Base-by-base conservation (phyloP, 176 grass and related monocot genomes). In the Metroxylon sagu region DNA sequence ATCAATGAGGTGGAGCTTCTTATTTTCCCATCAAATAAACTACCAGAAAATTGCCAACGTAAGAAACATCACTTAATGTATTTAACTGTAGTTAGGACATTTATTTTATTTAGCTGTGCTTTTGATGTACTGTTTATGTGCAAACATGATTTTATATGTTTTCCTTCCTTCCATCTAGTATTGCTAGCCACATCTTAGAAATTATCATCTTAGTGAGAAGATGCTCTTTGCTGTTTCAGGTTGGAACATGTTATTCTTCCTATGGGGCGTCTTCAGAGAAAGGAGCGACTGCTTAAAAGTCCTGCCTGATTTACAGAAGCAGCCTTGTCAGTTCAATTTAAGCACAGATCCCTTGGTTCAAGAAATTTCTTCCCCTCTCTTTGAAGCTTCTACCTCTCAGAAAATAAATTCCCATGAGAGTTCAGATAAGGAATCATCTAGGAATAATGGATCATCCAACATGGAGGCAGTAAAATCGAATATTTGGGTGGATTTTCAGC, bases 231-330 rank as follows among this genome's bases (percentile, higher is more conserved):
- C 25, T 72, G 1, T 54, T 76, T 80, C 66, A 98, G 93, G 88
- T 56, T 98, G 93, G 93, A 98, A 98, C 50, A 92, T 80, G 73
- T 72, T 98, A 54, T 98, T 78, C 82, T 98, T 80, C 66, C 84
- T 98, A 25, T 98, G 88, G 88, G 93, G 93, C 60, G 72, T 98
- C 48, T 92, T 98, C 59, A 83, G 77, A 82, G 74, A 78, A 53
- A 62, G 64, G 43, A 83, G 43, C 51, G 61, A 75, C 51, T 54
- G 30, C 52, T 67, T 61, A 51, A 73, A 58, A 27, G 16, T 60
- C 56, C 53, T 63, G 61, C 54, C 66, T 67, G 66, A 71, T 81
- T 70, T 77, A 26, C 30, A 60, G 29, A 59, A 54, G 55, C 56
- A 57, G 65, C 39, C 31, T 60, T 53, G 43, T 5, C 48, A 77